Evolutionary conservation across 768 basidiomycete genomes (phyloP).

Genomic region (Mycena sanguinolenta): DNA sequence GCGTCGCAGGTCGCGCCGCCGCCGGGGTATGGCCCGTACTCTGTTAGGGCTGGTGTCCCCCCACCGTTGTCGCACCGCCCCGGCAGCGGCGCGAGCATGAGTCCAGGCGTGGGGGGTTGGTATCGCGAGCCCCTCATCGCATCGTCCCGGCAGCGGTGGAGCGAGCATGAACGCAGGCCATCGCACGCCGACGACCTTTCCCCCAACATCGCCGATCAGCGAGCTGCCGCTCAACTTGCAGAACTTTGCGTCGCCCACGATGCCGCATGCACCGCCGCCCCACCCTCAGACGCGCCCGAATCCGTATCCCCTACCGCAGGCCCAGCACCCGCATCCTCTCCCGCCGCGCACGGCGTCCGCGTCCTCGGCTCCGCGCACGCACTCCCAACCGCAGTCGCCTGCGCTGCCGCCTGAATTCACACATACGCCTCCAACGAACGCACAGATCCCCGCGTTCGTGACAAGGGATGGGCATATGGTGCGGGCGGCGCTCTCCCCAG

Average conservation of each 20-base stretch:
- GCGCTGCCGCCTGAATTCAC: background rate
- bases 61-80: background rate
- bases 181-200: background rate
- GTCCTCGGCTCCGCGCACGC: background rate
- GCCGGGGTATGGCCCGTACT: conserved; percentile 8
- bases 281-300: background rate
- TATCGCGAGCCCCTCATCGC: background rate
- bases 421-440: too few relatives aligned
- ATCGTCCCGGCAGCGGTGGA: background rate
- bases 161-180: background rate
- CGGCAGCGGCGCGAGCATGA: background rate
- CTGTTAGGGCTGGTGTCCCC: background rate
- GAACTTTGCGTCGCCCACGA: conserved; percentile 15
- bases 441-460: background rate
- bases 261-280: background rate
- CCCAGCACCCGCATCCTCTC: background rate
- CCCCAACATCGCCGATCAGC: conserved; percentile 25
- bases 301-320: background rate
- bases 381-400: background rate
- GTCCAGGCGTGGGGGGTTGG: background rate
- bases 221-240: conserved; percentile 22
- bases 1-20: background rate
- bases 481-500: background rate
- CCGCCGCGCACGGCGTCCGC: background rate
- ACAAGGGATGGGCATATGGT: background rate